Percentiles rank a stretch among this genome's conserved stretches.
These are phyloP conservation scores for Aspergillus japonicus DNA, from an alignment of 2,329 filamentous ascomycete species.

Conservation along the genomic window DNA sequence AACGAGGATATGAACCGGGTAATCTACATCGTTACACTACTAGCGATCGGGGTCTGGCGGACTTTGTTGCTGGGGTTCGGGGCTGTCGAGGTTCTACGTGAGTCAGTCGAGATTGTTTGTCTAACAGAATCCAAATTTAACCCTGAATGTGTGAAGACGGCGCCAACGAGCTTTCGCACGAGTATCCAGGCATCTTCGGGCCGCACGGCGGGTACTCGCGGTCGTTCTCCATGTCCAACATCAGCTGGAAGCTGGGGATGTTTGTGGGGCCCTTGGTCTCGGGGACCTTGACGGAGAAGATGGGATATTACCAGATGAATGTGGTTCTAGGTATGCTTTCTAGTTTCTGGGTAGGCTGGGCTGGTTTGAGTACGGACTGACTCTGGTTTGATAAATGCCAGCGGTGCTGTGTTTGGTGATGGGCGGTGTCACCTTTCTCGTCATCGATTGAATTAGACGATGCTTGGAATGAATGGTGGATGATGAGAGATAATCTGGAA, in stretches of 20 bases:
- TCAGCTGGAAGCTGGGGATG: not conserved
- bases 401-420: not conserved
- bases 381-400: not conserved
- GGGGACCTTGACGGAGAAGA: not conserved
- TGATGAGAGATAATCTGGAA: not conserved
- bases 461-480: not conserved
- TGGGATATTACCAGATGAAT: constrained; percentile 1
- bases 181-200: constrained; percentile 5
- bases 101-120: not conserved
- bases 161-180: not conserved
- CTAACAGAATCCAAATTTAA: not conserved
- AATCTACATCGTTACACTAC: not conserved
- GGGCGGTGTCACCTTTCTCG: not conserved
- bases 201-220: constrained; percentile 6
- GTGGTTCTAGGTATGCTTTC: not conserved
- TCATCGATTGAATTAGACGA: not conserved
- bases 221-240: not conserved
- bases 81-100: not conserved
- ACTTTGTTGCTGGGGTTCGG: not conserved
- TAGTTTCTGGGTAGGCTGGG: not conserved
- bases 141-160: not conserved
- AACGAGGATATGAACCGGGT: not conserved
- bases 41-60: not conserved
- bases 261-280: not conserved
- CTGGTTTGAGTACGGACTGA: not conserved